Evolutionary conservation across 192 early-diverging fungal species (phyloP).

Genomic region (Coemansia sp.): DNA sequence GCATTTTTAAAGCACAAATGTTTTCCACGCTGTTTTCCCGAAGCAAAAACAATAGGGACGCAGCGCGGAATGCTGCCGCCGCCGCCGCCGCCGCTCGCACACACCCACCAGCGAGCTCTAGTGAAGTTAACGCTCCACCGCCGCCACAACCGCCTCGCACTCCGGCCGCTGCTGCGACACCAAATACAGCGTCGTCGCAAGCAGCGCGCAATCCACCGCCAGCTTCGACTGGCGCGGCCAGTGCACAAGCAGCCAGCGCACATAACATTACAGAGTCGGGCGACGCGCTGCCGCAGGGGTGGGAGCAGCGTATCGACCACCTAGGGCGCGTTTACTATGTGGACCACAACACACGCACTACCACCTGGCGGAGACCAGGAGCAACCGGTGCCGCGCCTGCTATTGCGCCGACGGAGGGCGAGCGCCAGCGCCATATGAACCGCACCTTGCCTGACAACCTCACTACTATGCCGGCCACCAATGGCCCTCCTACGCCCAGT

Average conservation of each 20-base stretch:
- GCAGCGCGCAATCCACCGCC: conserved; percentile 7
- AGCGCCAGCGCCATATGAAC: conserved; percentile 80
- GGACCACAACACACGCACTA: conserved; percentile 95
- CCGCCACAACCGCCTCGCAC: conserved; percentile 30
- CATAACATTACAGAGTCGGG: conserved; percentile 31
- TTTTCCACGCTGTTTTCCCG: conserved; percentile 55
- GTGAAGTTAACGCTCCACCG: conserved; percentile 19
- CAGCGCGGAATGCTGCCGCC: conserved; percentile 12
- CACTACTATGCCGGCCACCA: neutral
- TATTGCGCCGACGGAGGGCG: conserved; percentile 65
- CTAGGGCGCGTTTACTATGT: conserved; percentile 96
- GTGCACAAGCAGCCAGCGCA: conserved; percentile 9
- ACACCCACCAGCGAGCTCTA: conserved; percentile 15
- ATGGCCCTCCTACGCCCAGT: conserved; percentile 2
- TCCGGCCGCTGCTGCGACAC: conserved; percentile 10
- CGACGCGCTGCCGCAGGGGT: conserved; percentile 63
- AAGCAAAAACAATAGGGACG: conserved; percentile 47
- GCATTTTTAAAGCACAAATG: conserved; percentile 26
- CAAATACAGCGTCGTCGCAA: neutral
- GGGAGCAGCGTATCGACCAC: conserved; percentile 96
- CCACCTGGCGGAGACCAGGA: conserved; percentile 81
- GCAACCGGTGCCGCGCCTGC: conserved; percentile 19
- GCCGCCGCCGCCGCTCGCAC: conserved; percentile 30
- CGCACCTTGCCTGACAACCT: conserved; percentile 76
- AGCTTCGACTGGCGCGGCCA: conserved; percentile 1